Evolutionary conservation across 306 rosid species (phyloP), one percentile per base, ranked within the genome.

Genomic region (Lathyrus oleraceus): DNA sequence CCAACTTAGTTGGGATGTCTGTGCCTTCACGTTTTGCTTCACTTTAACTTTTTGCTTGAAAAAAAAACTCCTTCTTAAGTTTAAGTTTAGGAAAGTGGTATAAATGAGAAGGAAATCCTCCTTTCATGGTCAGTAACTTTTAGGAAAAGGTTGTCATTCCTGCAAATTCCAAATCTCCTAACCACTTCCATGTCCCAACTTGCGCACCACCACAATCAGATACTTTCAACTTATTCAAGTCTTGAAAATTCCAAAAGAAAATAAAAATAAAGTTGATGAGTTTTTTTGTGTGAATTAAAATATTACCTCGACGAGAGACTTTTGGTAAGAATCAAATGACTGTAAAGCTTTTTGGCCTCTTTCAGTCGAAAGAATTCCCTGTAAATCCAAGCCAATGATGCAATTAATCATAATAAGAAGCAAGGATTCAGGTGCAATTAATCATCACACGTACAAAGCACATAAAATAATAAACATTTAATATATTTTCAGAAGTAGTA

Each of bases 281-380:
- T 0, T 10, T 49, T 63, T 48, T 3, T 8, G 8, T 27, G 10
- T 16, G 40, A 35, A 39, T 10, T 39, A 42, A 70, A 72, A 72
- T 65, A 76, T 72, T 79, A 84, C 96, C 98, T 85, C 90, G 77
- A 90, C 75, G 48, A 92, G 83, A 76, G 93, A 86, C 76, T 83
- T 90, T 81, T 90, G 86, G 68, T 86, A 81, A 43, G 87, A 85
- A 83, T 85, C 90, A 71, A 90, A 88, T 40, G 91, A 84, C 72
- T 40, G 70, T 72, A 90, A 73, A 71, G 87, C 78, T 59, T 65
- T 71, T 78, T 85, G 96, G 61, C 98, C 96, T 69, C 87, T 86
- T 81, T 86, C 88, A 72, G 96, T 92, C 21, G 96, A 90, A 73
- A 92, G 96, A 72, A 92, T 72, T 70, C 87, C 96, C 96, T 92